These are phyloP conservation scores for Heterobasidion annosum DNA, from an alignment of 1,284 basidiomycete genomes.

Conservation along the genomic window DNA sequence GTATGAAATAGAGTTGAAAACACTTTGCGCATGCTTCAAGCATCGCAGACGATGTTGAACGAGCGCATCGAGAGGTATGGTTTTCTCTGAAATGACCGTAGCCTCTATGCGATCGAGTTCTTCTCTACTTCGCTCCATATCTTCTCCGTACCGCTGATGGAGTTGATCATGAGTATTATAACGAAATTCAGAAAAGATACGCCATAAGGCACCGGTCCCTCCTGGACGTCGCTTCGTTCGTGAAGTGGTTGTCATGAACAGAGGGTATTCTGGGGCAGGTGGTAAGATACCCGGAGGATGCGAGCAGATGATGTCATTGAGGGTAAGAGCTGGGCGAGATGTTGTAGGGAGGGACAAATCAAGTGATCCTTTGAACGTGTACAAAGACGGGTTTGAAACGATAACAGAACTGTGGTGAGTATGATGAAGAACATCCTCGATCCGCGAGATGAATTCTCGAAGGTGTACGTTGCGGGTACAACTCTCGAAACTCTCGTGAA, in stretches of 20 bases:
- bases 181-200: background rate
- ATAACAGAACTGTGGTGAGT: too few relatives aligned
- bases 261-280: too few relatives aligned
- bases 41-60: background rate
- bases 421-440: background rate
- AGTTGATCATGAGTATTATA: background rate
- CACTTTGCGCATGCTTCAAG: background rate
- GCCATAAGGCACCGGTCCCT: background rate
- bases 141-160: background rate
- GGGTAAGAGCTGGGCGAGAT: background rate
- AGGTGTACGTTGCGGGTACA: background rate
- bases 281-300: background rate
- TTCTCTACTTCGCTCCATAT: background rate
- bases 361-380: too few relatives aligned
- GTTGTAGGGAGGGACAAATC: too few relatives aligned
- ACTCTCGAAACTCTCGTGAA: background rate
- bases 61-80: background rate
- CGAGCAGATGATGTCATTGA: background rate
- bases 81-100: background rate
- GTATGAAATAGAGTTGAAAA: background rate
- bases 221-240: too few relatives aligned
- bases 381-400: too few relatives aligned
- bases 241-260: too few relatives aligned
- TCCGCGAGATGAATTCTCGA: background rate
- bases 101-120: background rate